Conservation (phyloP, 768 basidiomycete genomes). For the Lentinula sp. region DNA sequence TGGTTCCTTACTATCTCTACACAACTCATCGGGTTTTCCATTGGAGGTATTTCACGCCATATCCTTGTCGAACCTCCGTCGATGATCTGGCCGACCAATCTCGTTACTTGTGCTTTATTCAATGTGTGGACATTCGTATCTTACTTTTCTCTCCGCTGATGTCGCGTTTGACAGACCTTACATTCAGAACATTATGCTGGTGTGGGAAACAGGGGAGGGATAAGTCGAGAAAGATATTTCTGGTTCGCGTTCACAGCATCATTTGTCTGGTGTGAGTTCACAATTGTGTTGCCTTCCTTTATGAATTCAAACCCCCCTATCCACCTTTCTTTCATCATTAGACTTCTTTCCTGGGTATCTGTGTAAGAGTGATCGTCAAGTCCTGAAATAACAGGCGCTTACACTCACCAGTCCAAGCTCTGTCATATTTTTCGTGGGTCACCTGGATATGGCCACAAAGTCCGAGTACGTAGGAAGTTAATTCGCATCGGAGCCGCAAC, state of each 20-base stretch:
- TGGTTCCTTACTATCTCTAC: slow-evolving; percentile 68
- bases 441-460: slow-evolving; percentile 46
- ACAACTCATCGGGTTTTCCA: slow-evolving; percentile 57
- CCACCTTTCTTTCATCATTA: slow-evolving; percentile 11
- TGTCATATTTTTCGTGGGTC: slow-evolving; percentile 56
- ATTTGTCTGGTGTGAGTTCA: slow-evolving; percentile 37
- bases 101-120: slow-evolving; percentile 52
- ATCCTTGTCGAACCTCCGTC: slow-evolving; percentile 62
- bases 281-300: neutral
- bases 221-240: slow-evolving; percentile 58
- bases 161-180: slow-evolving; percentile 37
- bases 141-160: slow-evolving; percentile 36
- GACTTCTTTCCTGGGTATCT: slow-evolving; percentile 61
- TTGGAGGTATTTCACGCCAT: slow-evolving; percentile 51
- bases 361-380: slow-evolving; percentile 20
- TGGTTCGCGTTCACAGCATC: slow-evolving; percentile 42
- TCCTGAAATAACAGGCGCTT: neutral
- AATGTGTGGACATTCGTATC: neutral
- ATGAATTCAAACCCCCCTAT: neutral
- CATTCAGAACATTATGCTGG: slow-evolving; percentile 57
- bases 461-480: slow-evolving; percentile 27
- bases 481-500: neutral
- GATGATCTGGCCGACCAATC: slow-evolving; percentile 72
- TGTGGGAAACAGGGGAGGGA: slow-evolving; percentile 44
- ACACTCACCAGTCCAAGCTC: slow-evolving; percentile 32